Percentiles rank a stretch among this genome's conserved stretches.
These are phyloP conservation scores for Monilinia fructicola DNA, from an alignment of 2,329 filamentous ascomycete species.

Conservation along the genomic window DNA sequence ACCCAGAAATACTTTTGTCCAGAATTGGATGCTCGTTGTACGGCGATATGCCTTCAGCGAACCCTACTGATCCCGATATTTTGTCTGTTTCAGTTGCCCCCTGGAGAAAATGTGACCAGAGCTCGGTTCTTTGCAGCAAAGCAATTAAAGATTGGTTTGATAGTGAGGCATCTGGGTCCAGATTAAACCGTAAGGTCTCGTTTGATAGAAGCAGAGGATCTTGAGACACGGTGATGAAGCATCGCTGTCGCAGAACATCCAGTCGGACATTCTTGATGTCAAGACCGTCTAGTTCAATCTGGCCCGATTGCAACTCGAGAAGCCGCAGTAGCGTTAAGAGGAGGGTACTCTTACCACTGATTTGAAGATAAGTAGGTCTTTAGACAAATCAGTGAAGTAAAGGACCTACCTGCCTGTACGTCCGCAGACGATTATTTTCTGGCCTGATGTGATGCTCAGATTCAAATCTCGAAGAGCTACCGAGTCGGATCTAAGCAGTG, in stretches of 20 bases:
- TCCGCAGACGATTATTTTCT: conserved; percentile 54
- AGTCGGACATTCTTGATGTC: conserved; percentile 5
- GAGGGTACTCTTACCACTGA: conserved; percentile 19
- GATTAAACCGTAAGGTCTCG: conserved; percentile 14
- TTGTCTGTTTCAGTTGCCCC: neutral
- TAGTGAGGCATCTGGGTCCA: neutral
- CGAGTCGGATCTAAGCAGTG: neutral
- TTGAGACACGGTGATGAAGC: conserved; percentile 20
- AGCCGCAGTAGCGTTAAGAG: conserved; percentile 18
- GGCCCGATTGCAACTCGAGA: conserved; percentile 6
- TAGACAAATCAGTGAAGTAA: neutral
- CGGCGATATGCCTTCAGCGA: neutral
- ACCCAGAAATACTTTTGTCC: neutral
- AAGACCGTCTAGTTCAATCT: conserved; percentile 4
- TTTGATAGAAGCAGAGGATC: conserved; percentile 13
- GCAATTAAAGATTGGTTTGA: conserved; percentile 3
- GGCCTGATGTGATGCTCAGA: conserved; percentile 48
- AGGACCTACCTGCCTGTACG: conserved; percentile 49
- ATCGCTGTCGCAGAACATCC: conserved; percentile 6
- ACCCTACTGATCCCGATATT: neutral
- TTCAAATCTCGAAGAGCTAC: conserved; percentile 40
- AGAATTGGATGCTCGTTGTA: conserved; percentile 11
- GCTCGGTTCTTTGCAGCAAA: neutral
- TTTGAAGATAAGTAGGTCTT: neutral
- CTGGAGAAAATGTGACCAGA: neutral